These are phyloP conservation scores for Nakazawaea ernobii DNA, from an alignment of 805 yeast genomes.

Conservation along the genomic window DNA sequence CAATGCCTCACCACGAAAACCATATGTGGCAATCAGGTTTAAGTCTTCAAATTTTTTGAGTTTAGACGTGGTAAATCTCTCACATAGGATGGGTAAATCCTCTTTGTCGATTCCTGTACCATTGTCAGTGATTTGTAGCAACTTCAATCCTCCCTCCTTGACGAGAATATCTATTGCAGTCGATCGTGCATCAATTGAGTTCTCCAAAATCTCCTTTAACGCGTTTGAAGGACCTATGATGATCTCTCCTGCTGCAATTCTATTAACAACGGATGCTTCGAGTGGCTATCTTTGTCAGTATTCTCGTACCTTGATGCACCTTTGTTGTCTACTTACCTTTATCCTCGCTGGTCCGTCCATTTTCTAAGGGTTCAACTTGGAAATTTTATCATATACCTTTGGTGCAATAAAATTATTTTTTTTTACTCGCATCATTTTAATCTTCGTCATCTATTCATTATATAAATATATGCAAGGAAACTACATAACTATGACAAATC, in stretches of 20 bases:
- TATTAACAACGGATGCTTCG: constrained; percentile 70
- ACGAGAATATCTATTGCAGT: constrained; percentile 69
- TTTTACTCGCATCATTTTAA: background rate
- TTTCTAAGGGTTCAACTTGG: too few species aligned
- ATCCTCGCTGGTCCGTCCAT: constrained; percentile 1
- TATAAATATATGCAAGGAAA: background rate
- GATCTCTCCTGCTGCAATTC: constrained; percentile 97
- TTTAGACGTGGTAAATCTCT: constrained; percentile 90
- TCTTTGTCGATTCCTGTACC: constrained; percentile 74
- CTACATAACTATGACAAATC: constrained; percentile 52
- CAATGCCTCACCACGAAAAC: constrained; percentile 94
- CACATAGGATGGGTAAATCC: constrained; percentile 78
- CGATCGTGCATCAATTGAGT: constrained; percentile 82
- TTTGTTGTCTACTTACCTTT: background rate
- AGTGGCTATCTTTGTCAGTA: constrained; percentile 31
- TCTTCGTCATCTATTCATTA: background rate
- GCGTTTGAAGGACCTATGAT: constrained; percentile 94
- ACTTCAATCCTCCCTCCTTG: constrained; percentile 89
- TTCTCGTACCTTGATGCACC: background rate
- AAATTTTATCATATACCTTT: background rate
- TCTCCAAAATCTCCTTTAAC: constrained; percentile 86
- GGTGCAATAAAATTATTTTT: background rate
- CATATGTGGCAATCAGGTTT: constrained; percentile 67
- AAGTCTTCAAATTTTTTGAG: constrained; percentile 71
- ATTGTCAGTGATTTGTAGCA: constrained; percentile 83